These are phyloP conservation scores for Yamadazyma buinensis DNA, from an alignment of 1,139 yeast genomes.

Conservation along the genomic window DNA sequence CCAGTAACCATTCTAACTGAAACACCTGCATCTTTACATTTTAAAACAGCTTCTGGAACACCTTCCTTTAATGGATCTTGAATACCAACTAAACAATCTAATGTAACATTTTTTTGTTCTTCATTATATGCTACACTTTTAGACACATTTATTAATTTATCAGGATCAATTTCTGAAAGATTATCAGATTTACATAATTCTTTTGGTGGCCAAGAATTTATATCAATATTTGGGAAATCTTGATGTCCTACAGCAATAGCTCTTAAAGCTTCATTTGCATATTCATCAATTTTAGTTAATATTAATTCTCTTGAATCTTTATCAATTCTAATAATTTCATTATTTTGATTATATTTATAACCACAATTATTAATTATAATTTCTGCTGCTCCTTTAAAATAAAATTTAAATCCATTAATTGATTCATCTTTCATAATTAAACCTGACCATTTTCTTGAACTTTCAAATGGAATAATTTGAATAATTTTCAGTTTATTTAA, in stretches of 20 bases:
- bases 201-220: constrained; percentile 63
- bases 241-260: constrained; percentile 82
- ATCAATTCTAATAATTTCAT: constrained; percentile 20
- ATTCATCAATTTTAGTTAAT: constrained; percentile 49
- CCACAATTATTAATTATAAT: constrained; percentile 66
- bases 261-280: constrained; percentile 76
- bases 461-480: constrained; percentile 86
- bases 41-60: constrained; percentile 81
- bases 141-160: constrained; percentile 31
- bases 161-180: constrained; percentile 45
- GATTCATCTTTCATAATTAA: constrained; percentile 49
- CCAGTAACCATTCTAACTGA: constrained; percentile 98
- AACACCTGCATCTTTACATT: constrained; percentile 89
- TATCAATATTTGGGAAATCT: constrained; percentile 50
- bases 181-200: constrained; percentile 27
- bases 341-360: constrained; percentile 19
- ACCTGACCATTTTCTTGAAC: constrained; percentile 91
- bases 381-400: constrained; percentile 93
- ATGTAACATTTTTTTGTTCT: constrained; percentile 28
- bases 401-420: constrained; percentile 52
- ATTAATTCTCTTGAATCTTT: constrained; percentile 31
- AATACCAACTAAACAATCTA: constrained; percentile 83
- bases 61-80: constrained; percentile 93
- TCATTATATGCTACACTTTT: constrained; percentile 22
- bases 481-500: constrained; percentile 42